Percentiles rank a stretch among this genome's conserved stretches.
phyloP scores from a whole-genome alignment of 306 rosid genomes.

The Cucumis melo region DNA sequence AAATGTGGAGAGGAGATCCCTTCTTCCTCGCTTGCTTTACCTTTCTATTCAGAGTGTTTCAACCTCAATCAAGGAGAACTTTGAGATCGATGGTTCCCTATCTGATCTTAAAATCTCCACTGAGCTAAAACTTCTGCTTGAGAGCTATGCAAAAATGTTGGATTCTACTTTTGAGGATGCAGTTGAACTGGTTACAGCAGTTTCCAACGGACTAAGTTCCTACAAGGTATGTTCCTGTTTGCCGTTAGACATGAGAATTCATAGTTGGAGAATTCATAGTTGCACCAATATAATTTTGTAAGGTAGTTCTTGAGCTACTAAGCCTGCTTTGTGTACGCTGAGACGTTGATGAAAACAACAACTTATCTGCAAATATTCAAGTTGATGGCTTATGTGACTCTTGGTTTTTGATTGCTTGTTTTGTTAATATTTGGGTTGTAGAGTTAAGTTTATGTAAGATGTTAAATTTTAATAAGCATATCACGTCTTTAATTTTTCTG shows the following conservation, averaged over 20 bases:
- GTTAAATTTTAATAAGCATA: neutral
- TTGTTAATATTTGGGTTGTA: neutral
- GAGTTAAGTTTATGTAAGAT: neutral
- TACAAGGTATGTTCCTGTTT: conserved; percentile 39
- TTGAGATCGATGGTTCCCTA: conserved; percentile 49
- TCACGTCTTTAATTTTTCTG: neutral
- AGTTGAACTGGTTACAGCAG: conserved; percentile 34
- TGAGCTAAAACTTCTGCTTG: conserved; percentile 69
- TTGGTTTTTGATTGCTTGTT: neutral
- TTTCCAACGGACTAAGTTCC: conserved; percentile 33
- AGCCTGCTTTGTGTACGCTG: neutral
- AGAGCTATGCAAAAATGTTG: conserved; percentile 54
- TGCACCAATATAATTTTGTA: conserved; percentile 16
- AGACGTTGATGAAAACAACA: neutral
- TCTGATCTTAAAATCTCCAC: conserved; percentile 35
- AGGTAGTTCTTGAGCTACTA: conserved; percentile 17
- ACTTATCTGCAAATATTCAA: neutral
- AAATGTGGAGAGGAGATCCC: conserved; percentile 65
- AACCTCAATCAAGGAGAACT: conserved; percentile 49
- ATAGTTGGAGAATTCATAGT: conserved; percentile 14
- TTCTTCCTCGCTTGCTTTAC: conserved; percentile 87
- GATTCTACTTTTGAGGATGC: conserved; percentile 65
- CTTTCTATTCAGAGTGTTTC: conserved; percentile 76
- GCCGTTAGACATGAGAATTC: neutral
- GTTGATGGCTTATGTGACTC: neutral